Conservation (phyloP, 176 grass and related monocot genomes). For the Pontederia crassipes region DNA sequence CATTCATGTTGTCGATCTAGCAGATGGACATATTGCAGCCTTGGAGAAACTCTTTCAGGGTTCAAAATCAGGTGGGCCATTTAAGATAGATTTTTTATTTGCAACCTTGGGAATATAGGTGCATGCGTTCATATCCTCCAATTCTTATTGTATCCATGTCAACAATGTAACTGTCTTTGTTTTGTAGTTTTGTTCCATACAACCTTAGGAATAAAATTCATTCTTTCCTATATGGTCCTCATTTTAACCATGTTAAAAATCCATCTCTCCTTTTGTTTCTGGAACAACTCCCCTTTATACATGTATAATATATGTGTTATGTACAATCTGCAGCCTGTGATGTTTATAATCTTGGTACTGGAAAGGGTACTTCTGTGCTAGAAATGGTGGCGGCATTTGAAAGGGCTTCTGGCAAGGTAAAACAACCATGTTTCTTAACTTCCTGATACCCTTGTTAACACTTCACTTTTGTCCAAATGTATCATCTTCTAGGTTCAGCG, state of each 20-base stretch:
- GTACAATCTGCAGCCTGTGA: conserved; percentile 54
- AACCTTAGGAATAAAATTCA: too few relatives aligned
- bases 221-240: too few relatives aligned
- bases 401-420: conserved; percentile 76
- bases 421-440: neutral
- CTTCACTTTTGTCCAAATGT: neutral
- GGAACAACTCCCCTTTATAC: too few relatives aligned
- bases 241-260: too few relatives aligned
- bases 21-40: conserved; percentile 78
- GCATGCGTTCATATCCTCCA: too few relatives aligned
- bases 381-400: conserved; percentile 90
- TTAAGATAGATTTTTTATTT: too few relatives aligned
- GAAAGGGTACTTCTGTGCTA: conserved; percentile 81
- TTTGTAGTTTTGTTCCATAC: too few relatives aligned
- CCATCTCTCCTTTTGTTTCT: too few relatives aligned
- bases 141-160: neutral
- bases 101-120: neutral
- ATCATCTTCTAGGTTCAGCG: neutral
- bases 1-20: conserved; percentile 85
- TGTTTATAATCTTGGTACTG: conserved; percentile 76
- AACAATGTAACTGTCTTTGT: too few relatives aligned
- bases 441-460: conserved; percentile 2
- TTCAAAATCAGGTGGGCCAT: conserved; percentile 39
- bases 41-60: conserved; percentile 71
- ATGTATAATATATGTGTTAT: conserved; percentile 1